Conservation (phyloP, 2,329 filamentous ascomycete genomes). For the Stachybotrys elegans region DNA sequence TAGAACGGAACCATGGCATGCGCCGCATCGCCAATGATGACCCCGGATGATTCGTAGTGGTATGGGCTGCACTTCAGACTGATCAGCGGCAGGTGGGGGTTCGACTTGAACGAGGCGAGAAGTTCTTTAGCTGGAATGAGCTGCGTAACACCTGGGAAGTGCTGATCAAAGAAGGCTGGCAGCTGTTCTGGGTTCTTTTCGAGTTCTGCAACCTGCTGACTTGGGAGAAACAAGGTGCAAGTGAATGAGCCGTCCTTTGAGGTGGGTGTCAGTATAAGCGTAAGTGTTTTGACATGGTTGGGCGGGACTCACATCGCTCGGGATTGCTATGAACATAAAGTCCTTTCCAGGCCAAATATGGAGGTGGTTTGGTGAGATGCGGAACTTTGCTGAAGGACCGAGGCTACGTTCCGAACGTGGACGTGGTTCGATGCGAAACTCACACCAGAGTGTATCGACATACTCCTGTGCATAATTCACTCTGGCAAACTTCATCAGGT, state of each 20-base stretch:
- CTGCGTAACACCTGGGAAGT: constrained; percentile 82
- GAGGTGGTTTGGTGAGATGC: constrained; percentile 85
- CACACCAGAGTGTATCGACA: constrained; percentile 95
- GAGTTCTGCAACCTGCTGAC: constrained; percentile 61
- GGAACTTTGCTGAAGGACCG: constrained; percentile 49
- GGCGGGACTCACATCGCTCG: constrained; percentile 49
- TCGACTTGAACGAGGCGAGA: constrained; percentile 67
- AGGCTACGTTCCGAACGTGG: constrained; percentile 20
- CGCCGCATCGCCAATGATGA: constrained; percentile 88
- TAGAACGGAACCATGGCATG: constrained; percentile 99
- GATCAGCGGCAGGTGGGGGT: constrained; percentile 89
- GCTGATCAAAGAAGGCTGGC: constrained; percentile 68
- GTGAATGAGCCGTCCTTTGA: constrained; percentile 84
- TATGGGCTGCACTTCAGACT: constrained; percentile 90
- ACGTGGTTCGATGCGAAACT: constrained; percentile 71
- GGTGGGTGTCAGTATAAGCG: constrained; percentile 11
- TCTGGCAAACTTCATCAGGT: constrained; percentile 90
- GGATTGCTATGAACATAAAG: constrained; percentile 98
- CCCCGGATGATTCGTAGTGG: constrained; percentile 69
- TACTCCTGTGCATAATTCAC: constrained; percentile 94
- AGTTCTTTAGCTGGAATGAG: constrained; percentile 66
- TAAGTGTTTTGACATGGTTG: neutral
- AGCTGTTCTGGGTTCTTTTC: constrained; percentile 57
- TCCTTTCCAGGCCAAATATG: constrained; percentile 95
- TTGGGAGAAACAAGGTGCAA: constrained; percentile 86